These are phyloP conservation scores for Fusarium citri DNA, from an alignment of 2,329 filamentous ascomycete genomes.

Conservation along the genomic window DNA sequence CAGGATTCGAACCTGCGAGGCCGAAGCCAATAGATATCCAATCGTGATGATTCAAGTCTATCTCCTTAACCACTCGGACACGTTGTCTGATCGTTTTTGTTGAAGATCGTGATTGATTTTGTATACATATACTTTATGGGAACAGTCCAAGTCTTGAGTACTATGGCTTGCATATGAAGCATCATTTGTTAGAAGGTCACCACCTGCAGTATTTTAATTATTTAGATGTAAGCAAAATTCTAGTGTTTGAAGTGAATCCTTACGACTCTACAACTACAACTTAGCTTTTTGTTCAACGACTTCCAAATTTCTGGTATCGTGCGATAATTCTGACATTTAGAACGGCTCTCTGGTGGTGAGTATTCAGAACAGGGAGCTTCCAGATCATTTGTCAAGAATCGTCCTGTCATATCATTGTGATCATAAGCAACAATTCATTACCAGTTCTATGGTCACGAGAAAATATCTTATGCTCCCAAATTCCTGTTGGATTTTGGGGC, in stretches of 20 bases:
- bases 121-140: background rate
- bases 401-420: background rate
- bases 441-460: background rate
- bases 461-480: background rate
- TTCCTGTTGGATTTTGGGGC: background rate
- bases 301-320: background rate
- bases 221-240: background rate
- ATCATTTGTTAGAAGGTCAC: background rate
- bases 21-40: conserved; percentile 23
- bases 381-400: background rate
- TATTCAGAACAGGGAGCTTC: background rate
- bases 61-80: conserved; percentile 32
- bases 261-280: background rate
- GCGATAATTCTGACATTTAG: background rate
- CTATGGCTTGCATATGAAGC: background rate
- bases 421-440: background rate
- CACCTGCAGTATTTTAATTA: background rate
- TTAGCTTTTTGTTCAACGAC: background rate
- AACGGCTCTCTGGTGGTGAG: background rate
- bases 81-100: conserved; percentile 3
- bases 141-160: too few species aligned
- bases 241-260: background rate
- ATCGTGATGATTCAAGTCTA: conserved; percentile 15
- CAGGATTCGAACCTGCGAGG: conserved; percentile 18
- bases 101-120: background rate